Conservation (phyloP, 148 eudicot species). For the Persicaria maculosa region DNA sequence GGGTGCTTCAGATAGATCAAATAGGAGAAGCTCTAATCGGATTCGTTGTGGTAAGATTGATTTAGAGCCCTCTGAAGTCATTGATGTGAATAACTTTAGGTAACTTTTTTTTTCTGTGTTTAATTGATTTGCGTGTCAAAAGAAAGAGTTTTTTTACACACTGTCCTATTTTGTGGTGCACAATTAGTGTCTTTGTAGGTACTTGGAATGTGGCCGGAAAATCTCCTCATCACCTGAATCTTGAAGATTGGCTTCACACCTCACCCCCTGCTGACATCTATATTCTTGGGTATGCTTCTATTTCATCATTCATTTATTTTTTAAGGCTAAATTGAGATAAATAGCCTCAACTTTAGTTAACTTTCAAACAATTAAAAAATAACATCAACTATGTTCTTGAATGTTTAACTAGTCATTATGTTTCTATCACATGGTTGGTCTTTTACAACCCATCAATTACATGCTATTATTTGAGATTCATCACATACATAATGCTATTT, state of each 20-base stretch:
- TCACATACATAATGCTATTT: too few relatives aligned
- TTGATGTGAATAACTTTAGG: slow-evolving; percentile 69
- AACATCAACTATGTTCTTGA: too few relatives aligned
- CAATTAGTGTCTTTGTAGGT: slow-evolving; percentile 60
- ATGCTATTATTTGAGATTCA: too few relatives aligned
- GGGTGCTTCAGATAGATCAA: slow-evolving; percentile 41
- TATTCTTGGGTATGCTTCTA: too few relatives aligned
- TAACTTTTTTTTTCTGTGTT: slow-evolving; percentile 14
- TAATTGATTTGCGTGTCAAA: neutral
- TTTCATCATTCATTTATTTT: too few relatives aligned
- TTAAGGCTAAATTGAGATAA: too few relatives aligned
- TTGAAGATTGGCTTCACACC: slow-evolving; percentile 88
- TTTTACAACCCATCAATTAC: too few relatives aligned
- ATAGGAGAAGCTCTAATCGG: slow-evolving; percentile 37
- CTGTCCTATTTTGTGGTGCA: neutral
- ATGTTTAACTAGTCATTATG: too few relatives aligned
- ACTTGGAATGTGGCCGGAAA: slow-evolving; percentile 98
- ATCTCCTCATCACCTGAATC: slow-evolving; percentile 77
- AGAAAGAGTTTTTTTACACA: neutral
- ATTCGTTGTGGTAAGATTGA: slow-evolving; percentile 45
- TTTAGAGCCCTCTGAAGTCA: slow-evolving; percentile 48
- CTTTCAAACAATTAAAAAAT: too few relatives aligned
- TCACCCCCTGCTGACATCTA: neutral
- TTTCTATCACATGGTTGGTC: too few relatives aligned
- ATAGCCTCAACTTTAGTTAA: too few relatives aligned